A percentile compares a stretch with the other conserved stretches of the same genome.
Evolutionary conservation across 2,329 filamentous ascomycete species (phyloP).

Genomic region (Apiospora pterosperma): DNA sequence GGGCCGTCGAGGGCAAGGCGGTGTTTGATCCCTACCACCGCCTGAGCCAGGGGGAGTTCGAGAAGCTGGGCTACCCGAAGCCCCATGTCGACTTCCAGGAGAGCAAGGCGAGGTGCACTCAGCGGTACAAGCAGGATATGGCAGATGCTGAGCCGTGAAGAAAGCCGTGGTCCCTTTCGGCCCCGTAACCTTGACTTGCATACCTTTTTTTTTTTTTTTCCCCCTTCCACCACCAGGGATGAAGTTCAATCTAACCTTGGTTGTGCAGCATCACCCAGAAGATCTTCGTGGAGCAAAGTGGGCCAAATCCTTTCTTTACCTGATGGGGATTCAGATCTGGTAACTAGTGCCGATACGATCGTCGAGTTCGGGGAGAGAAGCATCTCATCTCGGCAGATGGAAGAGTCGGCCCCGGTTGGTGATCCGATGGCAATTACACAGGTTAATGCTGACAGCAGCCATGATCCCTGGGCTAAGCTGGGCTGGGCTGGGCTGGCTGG

Average conservation of each 20-base stretch:
- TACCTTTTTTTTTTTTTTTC: too few relatives aligned
- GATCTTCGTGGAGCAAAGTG: neutral
- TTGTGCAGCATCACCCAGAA: neutral
- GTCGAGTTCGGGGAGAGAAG: constrained; percentile 32
- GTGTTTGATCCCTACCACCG: constrained; percentile 64
- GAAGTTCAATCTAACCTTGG: too few relatives aligned
- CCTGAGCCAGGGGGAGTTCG: constrained; percentile 44
- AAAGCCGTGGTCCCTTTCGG: too few relatives aligned
- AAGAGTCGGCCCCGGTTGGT: constrained; percentile 25
- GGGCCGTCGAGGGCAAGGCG: constrained; percentile 51
- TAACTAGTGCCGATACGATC: constrained; percentile 21
- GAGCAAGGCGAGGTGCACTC: constrained; percentile 55
- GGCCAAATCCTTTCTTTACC: neutral
- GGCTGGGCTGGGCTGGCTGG: too few relatives aligned
- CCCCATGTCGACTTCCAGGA: constrained; percentile 60
- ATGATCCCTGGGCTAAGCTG: constrained; percentile 53
- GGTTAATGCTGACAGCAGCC: constrained; percentile 57
- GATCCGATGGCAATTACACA: constrained; percentile 51
- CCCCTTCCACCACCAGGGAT: too few relatives aligned
- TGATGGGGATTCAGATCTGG: constrained; percentile 26
- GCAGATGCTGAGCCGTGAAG: constrained; percentile 19
- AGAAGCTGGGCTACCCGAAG: constrained; percentile 56
- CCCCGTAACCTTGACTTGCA: too few relatives aligned
- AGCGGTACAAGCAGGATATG: constrained; percentile 52
- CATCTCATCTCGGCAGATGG: constrained; percentile 18